phyloP scores from a whole-genome alignment of 306 rosid genomes.

The Echinosophora koreensis region DNA sequence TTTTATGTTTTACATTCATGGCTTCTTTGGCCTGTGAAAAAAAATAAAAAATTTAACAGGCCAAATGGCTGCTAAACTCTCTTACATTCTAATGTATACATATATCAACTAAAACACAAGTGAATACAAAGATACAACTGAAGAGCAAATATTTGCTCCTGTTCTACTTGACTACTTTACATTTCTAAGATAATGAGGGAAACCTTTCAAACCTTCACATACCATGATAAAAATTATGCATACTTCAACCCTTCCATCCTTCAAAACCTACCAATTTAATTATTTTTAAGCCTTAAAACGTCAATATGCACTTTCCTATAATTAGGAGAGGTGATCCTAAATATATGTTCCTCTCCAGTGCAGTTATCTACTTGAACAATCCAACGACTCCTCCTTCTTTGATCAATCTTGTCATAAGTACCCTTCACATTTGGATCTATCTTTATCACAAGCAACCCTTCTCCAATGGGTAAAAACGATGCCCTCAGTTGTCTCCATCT shows the following conservation, averaged over 20 bases:
- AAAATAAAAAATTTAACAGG: conserved; percentile 34
- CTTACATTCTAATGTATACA: not conserved
- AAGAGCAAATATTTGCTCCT: not conserved
- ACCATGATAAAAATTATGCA: not conserved
- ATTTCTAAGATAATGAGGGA: not conserved
- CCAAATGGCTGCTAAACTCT: conserved; percentile 9
- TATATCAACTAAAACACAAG: not conserved
- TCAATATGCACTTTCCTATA: conserved; percentile 40
- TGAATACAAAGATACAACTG: not conserved
- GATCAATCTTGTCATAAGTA: conserved; percentile 5
- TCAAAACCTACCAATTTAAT: not conserved
- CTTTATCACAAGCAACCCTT: conserved; percentile 58
- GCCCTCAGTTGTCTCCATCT: conserved; percentile 50
- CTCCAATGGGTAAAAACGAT: conserved; percentile 65
- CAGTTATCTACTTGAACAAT: conserved; percentile 57
- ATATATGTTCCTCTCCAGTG: conserved; percentile 68
- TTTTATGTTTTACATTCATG: not conserved
- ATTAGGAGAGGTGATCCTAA: conserved; percentile 49
- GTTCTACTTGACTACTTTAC: conserved; percentile 9
- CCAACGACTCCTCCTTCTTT: conserved; percentile 53
- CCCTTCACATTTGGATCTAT: conserved; percentile 21
- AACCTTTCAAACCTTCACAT: not conserved
- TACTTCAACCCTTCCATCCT: not conserved
- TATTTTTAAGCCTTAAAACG: conserved; percentile 33
- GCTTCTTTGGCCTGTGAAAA: conserved; percentile 33